Evolutionary conservation across 352 stramenopile species (phyloP).

Genomic region (Phytopythium delawarense): DNA sequence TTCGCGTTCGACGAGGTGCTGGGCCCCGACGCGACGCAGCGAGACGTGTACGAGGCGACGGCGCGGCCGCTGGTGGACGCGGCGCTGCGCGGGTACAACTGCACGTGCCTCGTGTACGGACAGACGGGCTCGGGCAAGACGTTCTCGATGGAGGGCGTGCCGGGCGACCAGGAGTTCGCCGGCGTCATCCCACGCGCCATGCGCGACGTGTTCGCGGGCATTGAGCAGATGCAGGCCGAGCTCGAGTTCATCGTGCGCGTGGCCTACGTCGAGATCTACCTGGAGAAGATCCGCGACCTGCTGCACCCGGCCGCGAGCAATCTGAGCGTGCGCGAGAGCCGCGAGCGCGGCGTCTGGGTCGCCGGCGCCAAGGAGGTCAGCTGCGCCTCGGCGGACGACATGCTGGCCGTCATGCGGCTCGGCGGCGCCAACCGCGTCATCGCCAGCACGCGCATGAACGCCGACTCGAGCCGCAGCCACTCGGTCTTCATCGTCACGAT

Average conservation of each 20-base stretch:
- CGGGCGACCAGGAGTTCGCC: conserved; percentile 53
- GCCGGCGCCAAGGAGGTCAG: conserved; percentile 57
- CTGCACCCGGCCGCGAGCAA: conserved; percentile 66
- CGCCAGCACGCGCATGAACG: conserved; percentile 90
- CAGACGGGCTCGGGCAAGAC: conserved; percentile 91
- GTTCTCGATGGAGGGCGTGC: conserved; percentile 88
- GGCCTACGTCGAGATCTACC: conserved; percentile 99
- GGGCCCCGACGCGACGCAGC: conserved; percentile 35
- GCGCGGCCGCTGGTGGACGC: conserved; percentile 59
- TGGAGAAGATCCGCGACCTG: conserved; percentile 97
- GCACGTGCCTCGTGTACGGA: conserved; percentile 92
- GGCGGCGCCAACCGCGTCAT: conserved; percentile 90
- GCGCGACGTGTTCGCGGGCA: conserved; percentile 62
- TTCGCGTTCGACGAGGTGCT: conserved; percentile 80
- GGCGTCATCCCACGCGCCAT: conserved; percentile 79
- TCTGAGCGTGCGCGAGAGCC: conserved; percentile 56
- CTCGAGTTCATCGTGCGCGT: conserved; percentile 93
- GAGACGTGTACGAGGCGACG: conserved; percentile 61
- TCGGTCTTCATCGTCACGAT: conserved; percentile 97
- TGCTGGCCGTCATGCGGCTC: conserved; percentile 86
- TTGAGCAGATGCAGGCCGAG: conserved; percentile 62
- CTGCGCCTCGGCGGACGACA: conserved; percentile 53
- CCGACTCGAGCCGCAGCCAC: conserved; percentile 89
- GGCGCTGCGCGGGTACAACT: conserved; percentile 82
- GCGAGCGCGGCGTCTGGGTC: conserved; percentile 60